Evolutionary conservation across 805 yeast genomes (phyloP).

Genomic region (Ogataea salicorniae): DNA sequence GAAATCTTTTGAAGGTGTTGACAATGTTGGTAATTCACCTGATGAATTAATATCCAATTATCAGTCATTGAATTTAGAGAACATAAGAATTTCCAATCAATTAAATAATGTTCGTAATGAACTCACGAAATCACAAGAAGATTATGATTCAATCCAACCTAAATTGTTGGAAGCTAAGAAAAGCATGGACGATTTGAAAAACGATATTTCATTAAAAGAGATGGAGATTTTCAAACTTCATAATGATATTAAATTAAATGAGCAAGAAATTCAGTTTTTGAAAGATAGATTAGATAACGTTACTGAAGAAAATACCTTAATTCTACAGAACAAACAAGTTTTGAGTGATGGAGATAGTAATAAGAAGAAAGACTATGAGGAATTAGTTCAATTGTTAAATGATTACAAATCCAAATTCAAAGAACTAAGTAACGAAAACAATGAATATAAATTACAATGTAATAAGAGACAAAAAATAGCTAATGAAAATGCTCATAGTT

Average conservation of each 20-base stretch:
- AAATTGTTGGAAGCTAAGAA: constrained; percentile 7
- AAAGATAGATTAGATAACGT: constrained; percentile 16
- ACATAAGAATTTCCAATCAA: background rate
- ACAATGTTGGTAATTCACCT: constrained; percentile 12
- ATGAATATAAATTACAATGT: constrained; percentile 8
- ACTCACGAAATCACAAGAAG: constrained; percentile 6
- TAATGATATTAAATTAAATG: constrained; percentile 12
- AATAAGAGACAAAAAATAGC: constrained; percentile 2
- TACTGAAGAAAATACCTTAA: constrained; percentile 13
- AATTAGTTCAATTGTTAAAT: constrained; percentile 45
- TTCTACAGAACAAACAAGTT: constrained; percentile 5
- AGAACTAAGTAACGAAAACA: constrained; percentile 32
- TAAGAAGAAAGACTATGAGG: constrained; percentile 24
- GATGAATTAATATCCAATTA: constrained; percentile 5
- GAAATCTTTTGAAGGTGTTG: constrained; percentile 31
- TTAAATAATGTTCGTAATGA: constrained; percentile 5
- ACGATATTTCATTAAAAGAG: constrained; percentile 3
- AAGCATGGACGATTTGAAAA: constrained; percentile 2
- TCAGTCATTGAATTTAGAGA: constrained; percentile 2
- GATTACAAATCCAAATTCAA: constrained; percentile 50
- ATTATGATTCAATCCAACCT: constrained; percentile 9
- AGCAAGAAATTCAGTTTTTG: constrained; percentile 17
- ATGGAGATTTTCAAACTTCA: constrained; percentile 10
- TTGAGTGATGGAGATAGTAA: constrained; percentile 10
- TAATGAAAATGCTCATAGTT: background rate